Evolutionary conservation across 192 early-diverging fungal genomes (phyloP).

Genomic region (Coemansia sp.): DNA sequence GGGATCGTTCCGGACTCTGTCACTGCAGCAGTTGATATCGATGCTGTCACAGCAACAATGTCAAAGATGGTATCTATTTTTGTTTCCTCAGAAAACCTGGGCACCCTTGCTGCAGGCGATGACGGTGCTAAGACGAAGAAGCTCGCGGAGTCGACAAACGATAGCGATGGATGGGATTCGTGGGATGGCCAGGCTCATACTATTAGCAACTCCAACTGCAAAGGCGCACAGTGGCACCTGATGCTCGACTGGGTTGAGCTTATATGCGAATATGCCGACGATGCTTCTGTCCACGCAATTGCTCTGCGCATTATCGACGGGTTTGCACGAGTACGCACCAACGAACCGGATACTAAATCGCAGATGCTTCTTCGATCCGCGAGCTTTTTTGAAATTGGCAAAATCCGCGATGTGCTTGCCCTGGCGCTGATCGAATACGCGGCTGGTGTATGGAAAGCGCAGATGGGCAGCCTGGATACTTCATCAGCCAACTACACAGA

Average conservation of each 20-base stretch:
- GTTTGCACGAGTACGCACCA: not conserved
- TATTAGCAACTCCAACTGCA: conserved; percentile 23
- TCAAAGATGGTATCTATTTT: conserved; percentile 18
- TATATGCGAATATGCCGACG: conserved; percentile 34
- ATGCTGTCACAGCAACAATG: conserved; percentile 4
- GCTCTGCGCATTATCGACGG: conserved; percentile 22
- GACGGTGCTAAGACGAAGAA: not conserved
- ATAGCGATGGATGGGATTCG: conserved; percentile 14
- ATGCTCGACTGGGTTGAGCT: conserved; percentile 44
- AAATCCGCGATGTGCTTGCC: conserved; percentile 22
- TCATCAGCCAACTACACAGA: not conserved
- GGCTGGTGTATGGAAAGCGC: conserved; percentile 8
- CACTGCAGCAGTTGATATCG: conserved; percentile 8
- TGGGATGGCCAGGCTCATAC: conserved; percentile 48
- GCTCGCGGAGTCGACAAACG: not conserved
- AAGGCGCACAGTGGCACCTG: conserved; percentile 37
- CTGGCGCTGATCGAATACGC: conserved; percentile 19
- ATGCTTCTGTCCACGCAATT: conserved; percentile 13
- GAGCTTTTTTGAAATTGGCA: conserved; percentile 29
- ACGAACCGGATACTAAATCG: not conserved
- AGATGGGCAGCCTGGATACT: not conserved
- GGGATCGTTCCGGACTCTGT: conserved; percentile 27
- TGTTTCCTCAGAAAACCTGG: conserved; percentile 5
- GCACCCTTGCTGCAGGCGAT: not conserved
- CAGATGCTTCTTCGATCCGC: conserved; percentile 29